Base-by-base conservation (phyloP, 2,329 filamentous ascomycete species). In the Aspergillus quadricinctus region DNA sequence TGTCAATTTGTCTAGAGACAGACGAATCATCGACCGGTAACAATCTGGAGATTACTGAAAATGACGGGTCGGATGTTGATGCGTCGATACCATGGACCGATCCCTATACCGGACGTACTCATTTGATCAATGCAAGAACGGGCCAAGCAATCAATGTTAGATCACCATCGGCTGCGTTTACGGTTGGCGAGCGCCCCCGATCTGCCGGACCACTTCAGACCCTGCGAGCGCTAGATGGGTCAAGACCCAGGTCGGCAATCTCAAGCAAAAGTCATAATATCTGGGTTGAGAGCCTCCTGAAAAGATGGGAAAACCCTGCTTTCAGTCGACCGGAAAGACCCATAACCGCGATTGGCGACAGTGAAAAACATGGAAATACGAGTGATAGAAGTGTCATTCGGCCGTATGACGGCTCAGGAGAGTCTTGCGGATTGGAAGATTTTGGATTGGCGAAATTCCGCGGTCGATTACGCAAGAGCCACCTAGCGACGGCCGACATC, bases 221-320 rank as follows among this genome's bases (percentile, higher is more conserved):
- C 11, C 45, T 48, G 19, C 57, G 50, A 21, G 31, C 23, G 17
- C 29, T 49, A 3, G 56, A 59, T n/a, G 46, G 35, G 14, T 48
- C 50, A 10, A 56, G 61, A 7, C 58, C 67, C 29, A 57, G 50
- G 35, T 64, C 68, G 5, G 62, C 61, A 21, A 54, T 57, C 31
- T 10, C 55, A 8, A 43, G 40, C 8, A 49, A 53, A 23, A 51
- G 51, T 5, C 57, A 61, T 17, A 65, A 60, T n/a, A 62, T 70
- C 9, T 91, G 88, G 88, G 73, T 92, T 2, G 76, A 80, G 8
- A 74, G 79, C 6, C 64, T 93, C 6, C 72, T 91, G 1, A 70
- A 79, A 37, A 78, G 77, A 8, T 96, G 90, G 90, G 73, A 88
- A 8, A 96, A 92, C 57, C 90, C 90, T 0, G 77, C 90, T 0